These are phyloP conservation scores for Colletotrichum shisoi DNA, from an alignment of 2,329 filamentous ascomycete genomes.

Conservation along the genomic window DNA sequence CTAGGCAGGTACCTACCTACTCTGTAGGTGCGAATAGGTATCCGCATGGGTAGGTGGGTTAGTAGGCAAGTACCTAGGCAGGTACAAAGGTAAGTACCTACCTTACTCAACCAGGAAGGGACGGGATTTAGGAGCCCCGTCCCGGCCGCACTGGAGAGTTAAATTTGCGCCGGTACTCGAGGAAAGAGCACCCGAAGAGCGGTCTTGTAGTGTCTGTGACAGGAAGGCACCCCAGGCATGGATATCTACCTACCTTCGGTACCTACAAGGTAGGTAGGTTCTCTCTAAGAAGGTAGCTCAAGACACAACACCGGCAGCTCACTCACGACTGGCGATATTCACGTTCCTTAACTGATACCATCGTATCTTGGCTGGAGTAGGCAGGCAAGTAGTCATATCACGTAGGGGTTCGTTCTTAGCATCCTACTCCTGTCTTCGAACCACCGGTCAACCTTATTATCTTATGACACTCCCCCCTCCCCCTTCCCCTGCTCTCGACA, in stretches of 20 bases:
- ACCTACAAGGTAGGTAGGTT: no score
- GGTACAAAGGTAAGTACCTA: no score
- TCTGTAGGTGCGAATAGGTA: no score
- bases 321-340: neutral
- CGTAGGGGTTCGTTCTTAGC: constrained; percentile 3
- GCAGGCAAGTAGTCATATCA: no score
- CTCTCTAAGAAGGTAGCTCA: neutral
- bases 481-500: neutral
- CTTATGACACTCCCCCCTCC: constrained; percentile 2
- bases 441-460: neutral
- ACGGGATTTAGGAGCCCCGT: constrained; percentile 11
- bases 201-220: neutral
- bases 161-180: constrained; percentile 23
- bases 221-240: no score
- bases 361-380: neutral
- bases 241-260: neutral
- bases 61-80: no score
- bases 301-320: neutral
- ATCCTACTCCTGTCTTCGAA: neutral
- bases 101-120: neutral
- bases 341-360: neutral
- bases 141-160: constrained; percentile 14
- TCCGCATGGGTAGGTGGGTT: no score
- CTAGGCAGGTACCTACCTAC: no score
- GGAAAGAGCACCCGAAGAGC: neutral